Evolutionary conservation across 202 grass and related monocot genomes (phyloP).

Genomic region (Setaria italica): DNA sequence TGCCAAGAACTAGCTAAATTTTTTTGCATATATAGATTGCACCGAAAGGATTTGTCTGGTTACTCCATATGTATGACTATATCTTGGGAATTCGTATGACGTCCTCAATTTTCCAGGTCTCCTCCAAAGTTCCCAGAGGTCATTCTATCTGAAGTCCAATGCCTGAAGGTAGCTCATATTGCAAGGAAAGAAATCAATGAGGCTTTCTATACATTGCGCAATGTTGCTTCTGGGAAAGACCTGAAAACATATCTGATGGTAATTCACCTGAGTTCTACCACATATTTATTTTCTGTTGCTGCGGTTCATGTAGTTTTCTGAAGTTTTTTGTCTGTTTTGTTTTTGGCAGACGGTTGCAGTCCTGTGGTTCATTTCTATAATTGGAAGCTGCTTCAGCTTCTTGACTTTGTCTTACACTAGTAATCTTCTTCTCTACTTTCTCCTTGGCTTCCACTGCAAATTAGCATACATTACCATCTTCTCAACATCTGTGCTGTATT

Average conservation of each 20-base stretch:
- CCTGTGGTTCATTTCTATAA: slow-evolving; percentile 78
- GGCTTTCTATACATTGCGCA: slow-evolving; percentile 69
- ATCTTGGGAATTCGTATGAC: background rate
- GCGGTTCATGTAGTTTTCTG: background rate
- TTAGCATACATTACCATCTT: background rate
- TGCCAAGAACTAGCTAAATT: background rate
- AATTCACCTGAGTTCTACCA: background rate
- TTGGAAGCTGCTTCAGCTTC: slow-evolving; percentile 85
- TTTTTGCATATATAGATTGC: background rate
- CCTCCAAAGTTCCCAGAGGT: slow-evolving; percentile 78
- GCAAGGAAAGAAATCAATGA: slow-evolving; percentile 81
- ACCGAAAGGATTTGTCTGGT: background rate
- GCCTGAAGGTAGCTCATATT: slow-evolving; percentile 54
- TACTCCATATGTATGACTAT: background rate
- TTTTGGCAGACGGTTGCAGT: slow-evolving; percentile 60
- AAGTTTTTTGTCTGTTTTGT: slow-evolving; percentile 32
- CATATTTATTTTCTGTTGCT: background rate
- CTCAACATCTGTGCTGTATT: background rate
- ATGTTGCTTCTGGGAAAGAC: slow-evolving; percentile 81
- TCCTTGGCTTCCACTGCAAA: background rate
- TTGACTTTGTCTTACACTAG: slow-evolving; percentile 79
- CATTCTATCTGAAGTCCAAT: slow-evolving; percentile 64
- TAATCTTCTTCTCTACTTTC: slow-evolving; percentile 32
- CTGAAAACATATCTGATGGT: slow-evolving; percentile 67
- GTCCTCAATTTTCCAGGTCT: slow-evolving; percentile 47